These are phyloP conservation scores for Syzygium jambos DNA, from an alignment of 345 rosid genomes.

Conservation along the genomic window DNA sequence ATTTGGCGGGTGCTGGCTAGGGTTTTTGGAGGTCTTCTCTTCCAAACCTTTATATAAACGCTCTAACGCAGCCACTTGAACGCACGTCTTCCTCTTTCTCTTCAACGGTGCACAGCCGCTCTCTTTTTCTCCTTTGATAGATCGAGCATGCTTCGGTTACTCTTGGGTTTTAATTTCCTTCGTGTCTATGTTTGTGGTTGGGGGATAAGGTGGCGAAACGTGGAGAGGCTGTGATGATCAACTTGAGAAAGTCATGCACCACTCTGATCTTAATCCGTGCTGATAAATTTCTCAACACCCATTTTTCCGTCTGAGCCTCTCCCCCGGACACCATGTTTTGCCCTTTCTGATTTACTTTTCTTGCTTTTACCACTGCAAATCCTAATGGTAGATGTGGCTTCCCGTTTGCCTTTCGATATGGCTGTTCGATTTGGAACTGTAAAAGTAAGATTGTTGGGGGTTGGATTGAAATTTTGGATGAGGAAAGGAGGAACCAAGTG, in stretches of 20 bases:
- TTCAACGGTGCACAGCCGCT: neutral
- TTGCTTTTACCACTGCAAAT: neutral
- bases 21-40: neutral
- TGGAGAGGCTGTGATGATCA: constrained; percentile 31
- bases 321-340: neutral
- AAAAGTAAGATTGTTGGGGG: neutral
- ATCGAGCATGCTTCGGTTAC: neutral
- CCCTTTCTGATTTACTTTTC: neutral
- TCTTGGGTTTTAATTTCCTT: neutral
- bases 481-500: constrained; percentile 19
- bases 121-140: neutral
- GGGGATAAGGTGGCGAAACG: neutral
- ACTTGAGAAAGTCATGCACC: constrained; percentile 53
- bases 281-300: constrained; percentile 41
- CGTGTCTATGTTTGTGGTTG: neutral
- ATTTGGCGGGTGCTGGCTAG: neutral
- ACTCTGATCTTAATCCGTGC: constrained; percentile 42
- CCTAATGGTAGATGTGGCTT: no score
- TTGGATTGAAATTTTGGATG: neutral
- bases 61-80: neutral
- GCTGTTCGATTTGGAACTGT: neutral
- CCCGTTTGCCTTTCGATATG: neutral
- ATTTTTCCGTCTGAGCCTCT: constrained; percentile 28
- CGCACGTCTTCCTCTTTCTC: neutral
- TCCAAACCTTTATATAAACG: neutral